Base-by-base conservation (phyloP, 768 basidiomycete genomes). In the Boletus rubroflammeus region DNA sequence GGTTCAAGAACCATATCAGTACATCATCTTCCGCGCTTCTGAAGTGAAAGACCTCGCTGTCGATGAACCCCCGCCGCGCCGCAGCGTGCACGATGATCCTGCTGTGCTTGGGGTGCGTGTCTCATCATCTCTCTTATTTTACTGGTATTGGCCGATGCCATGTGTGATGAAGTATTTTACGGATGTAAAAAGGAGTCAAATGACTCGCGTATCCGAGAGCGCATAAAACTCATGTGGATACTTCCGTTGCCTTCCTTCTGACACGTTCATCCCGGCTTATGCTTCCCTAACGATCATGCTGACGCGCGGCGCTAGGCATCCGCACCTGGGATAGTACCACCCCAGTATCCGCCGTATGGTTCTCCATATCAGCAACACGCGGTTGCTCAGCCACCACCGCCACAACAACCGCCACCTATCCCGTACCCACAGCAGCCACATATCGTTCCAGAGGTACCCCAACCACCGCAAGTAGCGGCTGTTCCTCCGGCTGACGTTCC, bases 31-130 rank as follows among this genome's bases (percentile, higher is more conserved):
- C 73, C 88, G 89, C 49, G 90, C 90, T 7, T 88, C 88, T 3
- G 90, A 93, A 71, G 90, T 93, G 57, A 92, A 93, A 64, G 90
- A 93, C 65, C 78, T 93, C n/a, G 79, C 87, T 26, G 89, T 93
- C 14, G 90, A 93, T 62, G 86, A 90, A 55, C 78, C 81, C 1
- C 56, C 73, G 29, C 74, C 78, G 0, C 72, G 77, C 35, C 77
- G 83, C 47, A 89, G 80, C 62, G 84, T 91, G 15, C 86, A 87
- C 55, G 87, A 90, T 64, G 90, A 93, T 69, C 91, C 90, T 6
- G 90, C 90, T 7, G 87, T 93, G 15, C 76, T 93, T 45, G 88
- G 86, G 61, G 89, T 88, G 67, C 73, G 84, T 78, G 44, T 72
- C 34, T 57, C 51, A 47, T 50, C n/a, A 39, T 31, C 17, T 45